phyloP scores from a whole-genome alignment of 345 rosid species.

The Cochlearia excelsa region DNA sequence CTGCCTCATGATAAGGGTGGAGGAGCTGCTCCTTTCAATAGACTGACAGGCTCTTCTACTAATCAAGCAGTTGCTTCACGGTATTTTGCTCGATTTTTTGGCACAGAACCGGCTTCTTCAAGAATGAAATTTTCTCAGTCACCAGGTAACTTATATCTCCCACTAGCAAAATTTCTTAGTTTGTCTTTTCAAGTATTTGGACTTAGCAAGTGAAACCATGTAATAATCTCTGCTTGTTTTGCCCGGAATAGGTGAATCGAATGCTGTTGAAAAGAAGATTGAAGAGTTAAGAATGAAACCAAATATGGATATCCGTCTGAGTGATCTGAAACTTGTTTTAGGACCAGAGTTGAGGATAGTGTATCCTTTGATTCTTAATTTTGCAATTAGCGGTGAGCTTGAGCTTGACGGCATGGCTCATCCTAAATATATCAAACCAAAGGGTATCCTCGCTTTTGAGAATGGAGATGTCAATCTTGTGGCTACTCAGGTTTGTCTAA shows the following conservation, averaged over 20 bases:
- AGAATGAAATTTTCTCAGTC: constrained; percentile 55
- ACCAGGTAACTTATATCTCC: constrained; percentile 45
- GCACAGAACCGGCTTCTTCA: constrained; percentile 64
- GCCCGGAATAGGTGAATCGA: constrained; percentile 54
- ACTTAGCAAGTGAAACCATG: not conserved
- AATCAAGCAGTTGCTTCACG: constrained; percentile 84
- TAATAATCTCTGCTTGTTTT: constrained; percentile 30
- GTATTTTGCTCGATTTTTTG: constrained; percentile 73
- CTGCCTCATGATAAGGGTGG: constrained; percentile 95
- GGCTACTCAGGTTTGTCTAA: constrained; percentile 72
- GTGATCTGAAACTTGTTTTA: constrained; percentile 83
- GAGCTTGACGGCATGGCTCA: constrained; percentile 89
- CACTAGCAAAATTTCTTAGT: not conserved
- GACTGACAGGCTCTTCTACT: constrained; percentile 63
- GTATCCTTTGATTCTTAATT: constrained; percentile 89
- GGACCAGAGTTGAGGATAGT: constrained; percentile 93
- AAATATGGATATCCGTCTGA: constrained; percentile 73
- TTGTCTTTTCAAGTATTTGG: constrained; percentile 5
- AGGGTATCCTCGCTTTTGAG: constrained; percentile 86
- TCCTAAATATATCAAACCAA: constrained; percentile 87
- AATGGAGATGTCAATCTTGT: constrained; percentile 99
- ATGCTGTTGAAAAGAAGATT: constrained; percentile 63
- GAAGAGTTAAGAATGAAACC: constrained; percentile 69
- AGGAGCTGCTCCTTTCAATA: constrained; percentile 65
- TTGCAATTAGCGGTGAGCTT: constrained; percentile 91